phyloP scores from a whole-genome alignment of 164 flowering plant genomes.

The Platanus orientalis region DNA sequence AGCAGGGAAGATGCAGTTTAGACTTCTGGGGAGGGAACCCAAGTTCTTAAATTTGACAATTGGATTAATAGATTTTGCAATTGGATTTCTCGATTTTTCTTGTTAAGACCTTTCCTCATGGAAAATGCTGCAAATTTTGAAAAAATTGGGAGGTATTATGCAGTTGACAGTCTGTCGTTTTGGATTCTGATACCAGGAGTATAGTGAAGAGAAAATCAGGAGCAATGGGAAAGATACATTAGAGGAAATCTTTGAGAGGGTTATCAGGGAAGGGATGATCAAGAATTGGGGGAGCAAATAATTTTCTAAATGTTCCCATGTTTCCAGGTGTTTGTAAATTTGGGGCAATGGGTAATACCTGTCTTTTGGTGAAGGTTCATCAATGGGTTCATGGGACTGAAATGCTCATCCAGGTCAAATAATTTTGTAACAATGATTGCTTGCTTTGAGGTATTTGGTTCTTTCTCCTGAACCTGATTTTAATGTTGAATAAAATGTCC shows the following conservation, averaged over 20 bases:
- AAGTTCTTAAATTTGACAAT: constrained; percentile 88
- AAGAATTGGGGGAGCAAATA: constrained; percentile 83
- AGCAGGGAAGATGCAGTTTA: constrained; percentile 88
- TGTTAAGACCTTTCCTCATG: constrained; percentile 69
- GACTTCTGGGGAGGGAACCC: constrained; percentile 68
- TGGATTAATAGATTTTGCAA: constrained; percentile 82
- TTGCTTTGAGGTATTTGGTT: constrained; percentile 9
- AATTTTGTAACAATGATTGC: constrained; percentile 10
- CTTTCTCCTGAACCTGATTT: constrained; percentile 2
- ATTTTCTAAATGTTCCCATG: constrained; percentile 33
- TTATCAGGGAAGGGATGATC: constrained; percentile 88
- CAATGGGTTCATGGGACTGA: not conserved
- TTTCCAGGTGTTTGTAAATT: constrained; percentile 15
- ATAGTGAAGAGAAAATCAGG: constrained; percentile 76
- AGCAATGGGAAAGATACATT: constrained; percentile 88
- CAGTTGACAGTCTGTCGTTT: constrained; percentile 87
- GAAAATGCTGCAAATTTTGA: constrained; percentile 94
- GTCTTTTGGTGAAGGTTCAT: constrained; percentile 4
- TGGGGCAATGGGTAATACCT: not conserved
- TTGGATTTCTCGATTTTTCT: constrained; percentile 72
- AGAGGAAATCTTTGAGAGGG: constrained; percentile 79
- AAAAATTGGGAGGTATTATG: constrained; percentile 92
- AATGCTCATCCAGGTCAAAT: not conserved
- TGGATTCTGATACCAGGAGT: constrained; percentile 78
- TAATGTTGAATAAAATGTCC: not conserved